These are phyloP conservation scores for Penicillium sp. DNA, from an alignment of 2,329 filamentous ascomycete species.

Conservation along the genomic window DNA sequence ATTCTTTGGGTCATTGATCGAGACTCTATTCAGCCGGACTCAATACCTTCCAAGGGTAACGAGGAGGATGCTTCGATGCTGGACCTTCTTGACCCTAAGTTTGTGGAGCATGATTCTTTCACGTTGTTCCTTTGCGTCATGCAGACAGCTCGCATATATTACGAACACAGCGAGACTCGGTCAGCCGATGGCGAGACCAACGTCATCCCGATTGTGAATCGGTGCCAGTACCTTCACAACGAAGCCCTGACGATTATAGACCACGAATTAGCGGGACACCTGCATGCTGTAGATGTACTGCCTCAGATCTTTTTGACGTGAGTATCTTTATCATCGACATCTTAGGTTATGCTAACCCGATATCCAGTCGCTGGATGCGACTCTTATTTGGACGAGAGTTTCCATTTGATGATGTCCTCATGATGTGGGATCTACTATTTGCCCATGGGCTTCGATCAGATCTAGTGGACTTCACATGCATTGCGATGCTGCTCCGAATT, in stretches of 20 bases:
- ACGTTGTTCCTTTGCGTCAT: constrained; percentile 82
- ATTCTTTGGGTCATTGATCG: constrained; percentile 79
- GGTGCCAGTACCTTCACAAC: constrained; percentile 85
- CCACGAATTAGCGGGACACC: constrained; percentile 75
- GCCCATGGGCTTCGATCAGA: constrained; percentile 77
- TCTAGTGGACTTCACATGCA: constrained; percentile 84
- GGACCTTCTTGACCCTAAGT: constrained; percentile 67
- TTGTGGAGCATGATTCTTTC: constrained; percentile 88
- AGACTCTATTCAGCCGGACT: constrained; percentile 66
- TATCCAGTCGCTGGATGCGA: constrained; percentile 78
- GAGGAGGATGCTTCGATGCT: constrained; percentile 55
- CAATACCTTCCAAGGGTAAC: constrained; percentile 15
- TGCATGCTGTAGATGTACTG: constrained; percentile 81
- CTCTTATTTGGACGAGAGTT: constrained; percentile 93
- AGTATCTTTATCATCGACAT: constrained; percentile 24
- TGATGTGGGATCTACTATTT: constrained; percentile 89
- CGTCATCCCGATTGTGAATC: constrained; percentile 72
- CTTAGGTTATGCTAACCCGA: constrained; percentile 8
- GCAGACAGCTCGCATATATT: constrained; percentile 82
- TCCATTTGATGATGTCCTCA: constrained; percentile 76
- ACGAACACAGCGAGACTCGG: constrained; percentile 63
- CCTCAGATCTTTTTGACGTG: constrained; percentile 96
- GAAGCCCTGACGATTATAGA: constrained; percentile 74
- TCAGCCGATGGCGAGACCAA: constrained; percentile 45
- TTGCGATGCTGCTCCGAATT: constrained; percentile 89